A percentile compares a stretch with the other conserved stretches of the same genome.
Conservation (phyloP, 306 rosid genomes). For the Oemleria cerasiformis region DNA sequence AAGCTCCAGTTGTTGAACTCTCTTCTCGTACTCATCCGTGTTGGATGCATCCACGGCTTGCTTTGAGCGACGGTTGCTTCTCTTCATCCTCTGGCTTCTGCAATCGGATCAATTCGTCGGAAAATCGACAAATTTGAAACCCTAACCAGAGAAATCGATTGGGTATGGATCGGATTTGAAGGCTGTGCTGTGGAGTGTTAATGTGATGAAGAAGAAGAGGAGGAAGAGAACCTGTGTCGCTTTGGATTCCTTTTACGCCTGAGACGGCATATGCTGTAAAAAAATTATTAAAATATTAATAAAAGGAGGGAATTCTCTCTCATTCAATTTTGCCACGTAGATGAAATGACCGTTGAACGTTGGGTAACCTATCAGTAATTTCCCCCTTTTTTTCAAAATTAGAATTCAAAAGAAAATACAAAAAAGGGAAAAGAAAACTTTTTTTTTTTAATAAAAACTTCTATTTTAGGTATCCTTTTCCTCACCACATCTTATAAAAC, state of each 20-base stretch:
- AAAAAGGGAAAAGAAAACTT: not conserved
- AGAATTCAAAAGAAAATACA: not conserved
- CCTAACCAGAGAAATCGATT: not conserved
- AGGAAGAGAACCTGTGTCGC: not conserved
- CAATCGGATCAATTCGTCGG: not conserved
- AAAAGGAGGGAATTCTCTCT: constrained; percentile 44
- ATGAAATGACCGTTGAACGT: constrained; percentile 1
- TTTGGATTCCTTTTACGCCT: not conserved
- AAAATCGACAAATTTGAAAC: not conserved
- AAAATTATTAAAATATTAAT: not conserved
- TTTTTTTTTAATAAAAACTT: too few species aligned
- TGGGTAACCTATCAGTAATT: not conserved
- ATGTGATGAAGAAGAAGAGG: not conserved
- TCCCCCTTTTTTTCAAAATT: not conserved
- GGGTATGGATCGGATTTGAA: not conserved
- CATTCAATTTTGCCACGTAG: constrained; percentile 46
- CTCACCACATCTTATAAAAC: too few species aligned
- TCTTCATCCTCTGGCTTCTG: constrained; percentile 46
- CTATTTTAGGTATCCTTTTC: too few species aligned
- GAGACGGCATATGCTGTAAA: not conserved
- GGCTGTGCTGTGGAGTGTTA: not conserved
- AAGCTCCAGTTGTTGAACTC: constrained; percentile 55
- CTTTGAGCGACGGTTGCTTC: constrained; percentile 61
- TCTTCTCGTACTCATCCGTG: constrained; percentile 32
- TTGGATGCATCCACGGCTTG: constrained; percentile 40